phyloP scores from a whole-genome alignment of 257 asterid species.

The Anisodus acutangulus region DNA sequence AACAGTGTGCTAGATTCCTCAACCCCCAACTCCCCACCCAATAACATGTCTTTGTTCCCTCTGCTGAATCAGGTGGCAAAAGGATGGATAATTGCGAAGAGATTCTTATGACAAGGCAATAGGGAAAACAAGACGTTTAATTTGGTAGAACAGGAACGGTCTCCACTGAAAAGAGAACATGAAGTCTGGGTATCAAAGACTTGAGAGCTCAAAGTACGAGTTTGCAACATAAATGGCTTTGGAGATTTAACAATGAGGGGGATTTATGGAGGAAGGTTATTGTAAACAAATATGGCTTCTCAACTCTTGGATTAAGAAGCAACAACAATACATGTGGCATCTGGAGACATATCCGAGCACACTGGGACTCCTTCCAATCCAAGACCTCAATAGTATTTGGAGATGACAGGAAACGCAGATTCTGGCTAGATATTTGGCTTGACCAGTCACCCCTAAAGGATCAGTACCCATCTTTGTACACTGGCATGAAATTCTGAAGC shows the following conservation, averaged over 20 bases:
- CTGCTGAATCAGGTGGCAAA: neutral
- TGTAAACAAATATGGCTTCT: slow-evolving; percentile 9
- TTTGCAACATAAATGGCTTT: slow-evolving; percentile 22
- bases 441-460: slow-evolving; percentile 2
- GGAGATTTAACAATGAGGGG: neutral
- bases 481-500: slow-evolving; percentile 20
- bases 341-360: neutral
- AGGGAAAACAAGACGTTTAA: neutral
- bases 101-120: slow-evolving; percentile 14
- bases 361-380: slow-evolving; percentile 9
- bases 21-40: neutral
- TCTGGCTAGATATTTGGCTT: neutral
- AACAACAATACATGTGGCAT: neutral
- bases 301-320: slow-evolving; percentile 9
- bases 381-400: slow-evolving; percentile 13
- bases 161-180: neutral
- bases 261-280: neutral
- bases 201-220: slow-evolving; percentile 16
- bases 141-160: slow-evolving; percentile 19
- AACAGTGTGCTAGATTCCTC: neutral
- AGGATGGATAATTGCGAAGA: neutral
- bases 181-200: neutral
- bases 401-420: neutral
- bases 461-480: neutral
- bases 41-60: neutral